Conservation (phyloP, 495 filamentous ascomycete genomes). For the Xylaria longipes region DNA sequence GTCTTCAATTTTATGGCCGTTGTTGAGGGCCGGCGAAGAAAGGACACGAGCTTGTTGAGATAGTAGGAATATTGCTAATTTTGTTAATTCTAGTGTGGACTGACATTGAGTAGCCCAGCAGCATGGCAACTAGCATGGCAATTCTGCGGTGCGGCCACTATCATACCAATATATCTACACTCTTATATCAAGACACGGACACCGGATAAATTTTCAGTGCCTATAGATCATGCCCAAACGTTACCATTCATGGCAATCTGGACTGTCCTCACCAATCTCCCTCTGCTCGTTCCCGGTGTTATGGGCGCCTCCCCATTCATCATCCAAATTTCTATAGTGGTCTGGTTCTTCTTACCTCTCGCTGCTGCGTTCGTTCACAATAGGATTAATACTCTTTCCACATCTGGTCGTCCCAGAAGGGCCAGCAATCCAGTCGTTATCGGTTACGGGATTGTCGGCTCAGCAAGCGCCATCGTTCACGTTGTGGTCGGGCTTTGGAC, state of each 20-base stretch:
- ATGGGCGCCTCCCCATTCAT: background rate
- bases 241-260: background rate
- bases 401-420: background rate
- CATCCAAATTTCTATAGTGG: background rate
- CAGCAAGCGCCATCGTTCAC: background rate
- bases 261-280: background rate
- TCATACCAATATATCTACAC: background rate
- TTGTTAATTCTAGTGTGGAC: background rate
- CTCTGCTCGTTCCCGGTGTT: background rate
- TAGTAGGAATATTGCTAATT: background rate
- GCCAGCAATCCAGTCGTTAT: background rate
- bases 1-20: background rate
- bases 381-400: background rate
- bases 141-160: background rate
- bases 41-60: background rate
- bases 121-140: background rate
- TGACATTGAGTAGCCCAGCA: background rate
- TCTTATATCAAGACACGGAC: background rate
- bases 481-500: background rate
- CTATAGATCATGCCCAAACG: background rate
- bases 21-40: background rate
- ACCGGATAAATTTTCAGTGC: background rate
- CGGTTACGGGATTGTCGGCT: background rate
- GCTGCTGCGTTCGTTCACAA: background rate
- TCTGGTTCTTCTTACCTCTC: conserved; percentile 6